Evolutionary conservation across 805 yeast species (phyloP).

Genomic region (Kuraishia ogatae): DNA sequence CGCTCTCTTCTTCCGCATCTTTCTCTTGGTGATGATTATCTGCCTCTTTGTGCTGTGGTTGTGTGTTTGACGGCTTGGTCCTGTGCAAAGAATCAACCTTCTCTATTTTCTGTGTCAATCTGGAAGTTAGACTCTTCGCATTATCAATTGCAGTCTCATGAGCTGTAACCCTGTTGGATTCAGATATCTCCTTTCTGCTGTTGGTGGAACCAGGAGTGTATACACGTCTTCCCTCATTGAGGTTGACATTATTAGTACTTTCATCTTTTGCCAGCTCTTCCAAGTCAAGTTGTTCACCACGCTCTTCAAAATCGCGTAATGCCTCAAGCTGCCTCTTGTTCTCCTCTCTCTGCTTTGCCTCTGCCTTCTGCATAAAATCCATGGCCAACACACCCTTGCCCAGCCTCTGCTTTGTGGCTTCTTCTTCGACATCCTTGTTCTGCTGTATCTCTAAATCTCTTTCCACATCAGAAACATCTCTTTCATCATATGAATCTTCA

Average conservation of each 20-base stretch:
- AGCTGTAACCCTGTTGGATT: slow-evolving; percentile 24
- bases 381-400: slow-evolving; percentile 88
- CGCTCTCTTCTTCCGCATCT: slow-evolving; percentile 14
- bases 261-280: slow-evolving; percentile 18
- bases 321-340: slow-evolving; percentile 46
- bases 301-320: slow-evolving; percentile 38
- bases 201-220: slow-evolving; percentile 57
- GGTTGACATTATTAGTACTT: slow-evolving; percentile 35
- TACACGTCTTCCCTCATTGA: slow-evolving; percentile 73
- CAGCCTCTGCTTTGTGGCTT: slow-evolving; percentile 31
- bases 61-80: slow-evolving; percentile 2
- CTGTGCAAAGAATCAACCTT: slow-evolving; percentile 11
- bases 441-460: slow-evolving; percentile 31
- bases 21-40: slow-evolving; percentile 5
- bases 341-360: slow-evolving; percentile 50
- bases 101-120: slow-evolving; percentile 17
- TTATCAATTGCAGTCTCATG: slow-evolving; percentile 45
- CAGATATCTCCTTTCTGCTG: slow-evolving; percentile 26
- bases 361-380: slow-evolving; percentile 95
- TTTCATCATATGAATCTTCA: slow-evolving; percentile 29
- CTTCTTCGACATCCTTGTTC: slow-evolving; percentile 26
- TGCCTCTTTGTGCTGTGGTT: background rate
- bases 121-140: slow-evolving; percentile 33
- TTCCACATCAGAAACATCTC: slow-evolving; percentile 43
- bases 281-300: slow-evolving; percentile 32